phyloP scores from a whole-genome alignment of 2,329 filamentous ascomycete species.

The Alternaria arborescens region DNA sequence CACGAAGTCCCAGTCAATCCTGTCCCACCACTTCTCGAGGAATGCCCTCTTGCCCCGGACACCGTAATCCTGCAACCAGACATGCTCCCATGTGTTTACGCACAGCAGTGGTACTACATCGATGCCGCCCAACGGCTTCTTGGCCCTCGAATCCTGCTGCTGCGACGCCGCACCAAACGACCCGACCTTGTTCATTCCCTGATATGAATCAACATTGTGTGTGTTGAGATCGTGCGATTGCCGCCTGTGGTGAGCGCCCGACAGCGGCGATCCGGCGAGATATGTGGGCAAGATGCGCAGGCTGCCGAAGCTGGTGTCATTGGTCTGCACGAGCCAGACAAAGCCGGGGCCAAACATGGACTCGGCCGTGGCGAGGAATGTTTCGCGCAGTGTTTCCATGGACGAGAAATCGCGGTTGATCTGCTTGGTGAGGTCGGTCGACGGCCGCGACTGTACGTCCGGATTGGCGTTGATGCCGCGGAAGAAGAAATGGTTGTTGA shows the following conservation, averaged over 20 bases:
- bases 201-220: conserved; percentile 44
- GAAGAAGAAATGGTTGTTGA: conserved; percentile 92
- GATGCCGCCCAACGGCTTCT: conserved; percentile 70
- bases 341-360: conserved; percentile 98
- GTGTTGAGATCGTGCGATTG: conserved; percentile 76
- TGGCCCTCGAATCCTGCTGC: conserved; percentile 38
- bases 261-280: conserved; percentile 87
- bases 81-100: conserved; percentile 96
- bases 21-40: conserved; percentile 84
- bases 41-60: conserved; percentile 77
- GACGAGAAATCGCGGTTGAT: conserved; percentile 80
- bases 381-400: conserved; percentile 79
- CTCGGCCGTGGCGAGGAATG: conserved; percentile 81
- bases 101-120: conserved; percentile 82
- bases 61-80: conserved; percentile 85
- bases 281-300: conserved; percentile 85
- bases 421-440: conserved; percentile 63
- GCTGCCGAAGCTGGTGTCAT: conserved; percentile 56
- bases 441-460: conserved; percentile 34
- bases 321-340: conserved; percentile 82
- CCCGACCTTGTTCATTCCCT: conserved; percentile 51
- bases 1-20: conserved; percentile 85
- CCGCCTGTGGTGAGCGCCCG: conserved; percentile 81
- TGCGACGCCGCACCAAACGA: conserved; percentile 48
- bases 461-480: conserved; percentile 56